Evolutionary conservation across 768 basidiomycete genomes (phyloP), one percentile per base, ranked within the genome.

Genomic region (Phaeotremella skinneri): DNA sequence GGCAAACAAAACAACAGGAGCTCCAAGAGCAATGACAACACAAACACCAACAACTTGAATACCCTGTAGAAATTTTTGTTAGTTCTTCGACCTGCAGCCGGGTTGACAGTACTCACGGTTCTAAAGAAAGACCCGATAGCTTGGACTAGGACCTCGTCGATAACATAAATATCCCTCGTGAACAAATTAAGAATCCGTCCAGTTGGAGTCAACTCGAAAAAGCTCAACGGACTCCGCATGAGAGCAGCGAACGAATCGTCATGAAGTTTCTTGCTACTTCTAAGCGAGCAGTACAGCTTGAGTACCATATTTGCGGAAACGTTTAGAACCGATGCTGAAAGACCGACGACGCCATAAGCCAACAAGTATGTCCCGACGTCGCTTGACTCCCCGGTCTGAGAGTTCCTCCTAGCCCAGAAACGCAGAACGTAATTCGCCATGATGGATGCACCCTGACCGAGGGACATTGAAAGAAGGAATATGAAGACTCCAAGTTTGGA

Each of bases 121-220:
- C 89, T 82, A 69, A 85, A 82, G 53, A 90, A 78, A 52, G 81
- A 82, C 73, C 86, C 84, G 42, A 93, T 85, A 20, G 90, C 87
- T 29, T 87, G 82, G 4, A 85, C 85, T 21, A 96, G 82, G 7
- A 90, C 79, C 69, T 90, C 87, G 78, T 96, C 92, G 17, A 94
- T 70, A 11, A 80, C 78, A 54, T 78, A 74, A 14, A 80, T 85
- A 67, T 98, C 94, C 2, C 91, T 85, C 2, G 90, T 90, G 78
- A 97, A 97, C 26, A 96, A 76, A 76, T 96, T 97, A 52, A 97
- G 73, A 54, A 93, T 87, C 7, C 91, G 89, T 64, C 91, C 91
- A 16, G 84, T 86, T 1, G 91, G 93, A 0, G 91, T 96, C 54
- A 82, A 78, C 75, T 96, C 93, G 73, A 96, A 98, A 80, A 90